Base-by-base conservation (phyloP, 106 monocot species). In the Acorus calamus region DNA sequence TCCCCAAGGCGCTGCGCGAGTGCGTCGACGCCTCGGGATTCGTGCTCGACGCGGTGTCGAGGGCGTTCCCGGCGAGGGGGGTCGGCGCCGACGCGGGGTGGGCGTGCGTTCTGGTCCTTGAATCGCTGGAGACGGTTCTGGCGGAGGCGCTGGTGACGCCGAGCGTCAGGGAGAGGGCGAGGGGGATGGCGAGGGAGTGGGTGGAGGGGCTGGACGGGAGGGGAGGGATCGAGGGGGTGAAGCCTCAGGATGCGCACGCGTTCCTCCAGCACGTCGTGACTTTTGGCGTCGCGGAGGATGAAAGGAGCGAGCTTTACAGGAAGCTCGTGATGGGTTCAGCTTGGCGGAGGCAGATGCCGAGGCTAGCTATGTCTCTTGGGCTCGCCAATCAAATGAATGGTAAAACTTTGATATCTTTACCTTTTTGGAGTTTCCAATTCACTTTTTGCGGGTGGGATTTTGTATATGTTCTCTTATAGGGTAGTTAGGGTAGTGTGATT, bases 261-360 rank as follows among this genome's bases (percentile, higher is more conserved):
- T 89, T 93, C 71, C 76, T 93, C 64, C 93, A 93, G 81, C 81
- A 79, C 64, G 72, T 93, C 12, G 89, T 83, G 47, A 93, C 93
- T 0, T 93, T 93, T 46, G 93, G 77, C 42, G 66, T 93, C 46
- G 76, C 67, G 2, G 60, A 6, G 41, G 73, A 77, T 83, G 85
- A 93, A 59, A 89, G 89, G 48, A 81, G 62, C 65, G 79, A 66
- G 64, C 62, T 93, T 9, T 93, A 93, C 54, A 59, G 72, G 64
- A 89, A 79, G 72, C 76, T 93, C 45, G 79, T 89, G 4, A 58
- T 89, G 52, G 71, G 79, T 49, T 86, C 83, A 11, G 72, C 93
- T 4, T 86, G 93, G 93, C 70, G 93, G 55, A 83, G 68, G 71
- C 89, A 93, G 71, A 93, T 93, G 89, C 93, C 93, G 2, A 86